Percentiles rank a stretch among this genome's conserved stretches.
Conservation (phyloP, 192 early-diverging fungal species). For the Coemansia sp. region DNA sequence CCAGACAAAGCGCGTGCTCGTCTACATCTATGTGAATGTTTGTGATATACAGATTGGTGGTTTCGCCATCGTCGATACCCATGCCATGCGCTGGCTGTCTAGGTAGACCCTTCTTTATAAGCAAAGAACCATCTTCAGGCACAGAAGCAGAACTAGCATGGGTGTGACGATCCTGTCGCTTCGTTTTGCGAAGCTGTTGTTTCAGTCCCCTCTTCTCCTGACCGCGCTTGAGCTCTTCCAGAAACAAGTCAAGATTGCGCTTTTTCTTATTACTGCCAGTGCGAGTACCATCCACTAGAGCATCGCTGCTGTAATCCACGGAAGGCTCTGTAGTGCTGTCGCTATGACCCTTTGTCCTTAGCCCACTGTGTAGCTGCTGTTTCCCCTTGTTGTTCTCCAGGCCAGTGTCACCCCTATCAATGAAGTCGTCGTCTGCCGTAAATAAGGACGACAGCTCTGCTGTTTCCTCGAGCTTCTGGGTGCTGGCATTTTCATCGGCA, state of each 20-base stretch:
- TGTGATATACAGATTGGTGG: slow-evolving; percentile 85
- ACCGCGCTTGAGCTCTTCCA: slow-evolving; percentile 80
- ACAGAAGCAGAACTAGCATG: neutral
- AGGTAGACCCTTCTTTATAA: neutral
- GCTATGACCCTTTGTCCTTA: neutral
- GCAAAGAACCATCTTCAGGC: neutral
- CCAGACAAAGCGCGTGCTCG: slow-evolving; percentile 70
- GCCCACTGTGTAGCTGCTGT: neutral
- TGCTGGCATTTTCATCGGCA: neutral
- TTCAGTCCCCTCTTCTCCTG: slow-evolving; percentile 69
- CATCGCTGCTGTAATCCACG: neutral
- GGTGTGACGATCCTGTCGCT: slow-evolving; percentile 19
- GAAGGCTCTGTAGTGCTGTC: neutral
- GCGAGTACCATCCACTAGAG: neutral
- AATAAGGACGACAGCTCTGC: slow-evolving; percentile 7
- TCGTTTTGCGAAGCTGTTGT: slow-evolving; percentile 25
- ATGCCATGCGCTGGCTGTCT: slow-evolving; percentile 3
- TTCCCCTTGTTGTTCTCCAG: neutral
- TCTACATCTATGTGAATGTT: slow-evolving; percentile 74
- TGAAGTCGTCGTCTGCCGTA: slow-evolving; percentile 10
- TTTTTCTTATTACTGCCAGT: slow-evolving; percentile 56
- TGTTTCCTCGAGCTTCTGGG: neutral
- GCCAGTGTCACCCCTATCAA: neutral
- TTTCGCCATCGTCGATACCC: slow-evolving; percentile 65
- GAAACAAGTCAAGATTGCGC: slow-evolving; percentile 79